A percentile compares a stretch with the other conserved stretches of the same genome.
These are phyloP conservation scores for Colletotrichum navitas DNA, from an alignment of 2,329 filamentous ascomycete species.

Conservation along the genomic window DNA sequence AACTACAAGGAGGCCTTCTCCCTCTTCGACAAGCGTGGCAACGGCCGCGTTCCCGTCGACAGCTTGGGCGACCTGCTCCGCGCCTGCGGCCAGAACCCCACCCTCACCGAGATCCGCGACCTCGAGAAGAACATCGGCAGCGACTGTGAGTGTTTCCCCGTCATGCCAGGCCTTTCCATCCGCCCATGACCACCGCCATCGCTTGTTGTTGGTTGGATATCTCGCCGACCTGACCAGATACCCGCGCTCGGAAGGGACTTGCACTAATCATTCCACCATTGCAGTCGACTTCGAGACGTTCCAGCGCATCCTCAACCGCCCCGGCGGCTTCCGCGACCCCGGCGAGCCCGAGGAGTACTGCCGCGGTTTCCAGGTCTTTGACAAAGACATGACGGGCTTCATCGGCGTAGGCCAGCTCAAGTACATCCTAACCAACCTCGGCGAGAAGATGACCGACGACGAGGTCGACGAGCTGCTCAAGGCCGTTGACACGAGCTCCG, in stretches of 20 bases:
- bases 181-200: neutral
- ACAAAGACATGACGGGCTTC: conserved; percentile 98
- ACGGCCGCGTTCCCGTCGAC: conserved; percentile 88
- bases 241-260: neutral
- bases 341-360: conserved; percentile 99
- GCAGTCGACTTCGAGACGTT: conserved; percentile 98
- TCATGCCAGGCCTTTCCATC: neutral
- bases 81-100: conserved; percentile 98
- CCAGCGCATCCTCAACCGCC: conserved; percentile 95
- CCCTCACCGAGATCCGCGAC: conserved; percentile 90
- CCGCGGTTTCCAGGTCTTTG: conserved; percentile 98
- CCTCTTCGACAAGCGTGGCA: conserved; percentile 99
- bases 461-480: conserved; percentile 99
- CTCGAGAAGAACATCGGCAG: conserved; percentile 89
- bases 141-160: conserved; percentile 79
- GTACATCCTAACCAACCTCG: conserved; percentile 97
- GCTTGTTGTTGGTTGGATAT: neutral
- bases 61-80: conserved; percentile 93
- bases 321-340: conserved; percentile 97
- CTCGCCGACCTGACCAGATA: neutral
- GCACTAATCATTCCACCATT: conserved; percentile 37
- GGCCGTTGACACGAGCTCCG: conserved; percentile 94
- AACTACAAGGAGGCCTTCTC: conserved; percentile 99
- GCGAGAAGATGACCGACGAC: conserved; percentile 99
- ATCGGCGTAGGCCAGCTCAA: conserved; percentile 98